Percentiles rank a stretch among this genome's conserved stretches.
Conservation (phyloP, 306 rosid genomes). For the Pyrus betulifolia region DNA sequence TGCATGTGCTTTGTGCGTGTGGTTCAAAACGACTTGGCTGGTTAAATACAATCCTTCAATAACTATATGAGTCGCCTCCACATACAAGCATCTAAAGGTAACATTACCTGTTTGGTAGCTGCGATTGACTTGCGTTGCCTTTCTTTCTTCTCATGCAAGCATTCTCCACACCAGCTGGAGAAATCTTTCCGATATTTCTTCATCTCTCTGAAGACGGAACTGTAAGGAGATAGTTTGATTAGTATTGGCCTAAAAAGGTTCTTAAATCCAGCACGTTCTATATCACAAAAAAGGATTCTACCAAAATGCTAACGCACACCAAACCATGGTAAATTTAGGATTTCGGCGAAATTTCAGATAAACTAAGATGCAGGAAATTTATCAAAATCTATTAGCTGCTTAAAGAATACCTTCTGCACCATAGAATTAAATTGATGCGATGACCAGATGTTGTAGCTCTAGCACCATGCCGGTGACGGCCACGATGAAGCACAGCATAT, state of each 20-base stretch:
- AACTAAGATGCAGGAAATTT: neutral
- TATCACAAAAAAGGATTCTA: neutral
- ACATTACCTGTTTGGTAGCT: slow-evolving; percentile 56
- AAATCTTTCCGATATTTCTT: slow-evolving; percentile 59
- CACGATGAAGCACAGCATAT: slow-evolving; percentile 72
- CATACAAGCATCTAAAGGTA: neutral
- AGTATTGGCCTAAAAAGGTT: neutral
- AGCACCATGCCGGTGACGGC: slow-evolving; percentile 86
- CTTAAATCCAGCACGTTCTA: neutral
- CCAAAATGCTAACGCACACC: neutral
- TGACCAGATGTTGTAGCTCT: slow-evolving; percentile 75
- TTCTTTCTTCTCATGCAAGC: slow-evolving; percentile 66
- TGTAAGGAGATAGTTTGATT: slow-evolving; percentile 19
- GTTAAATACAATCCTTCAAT: neutral
- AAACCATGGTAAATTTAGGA: neutral
- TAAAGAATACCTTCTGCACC: slow-evolving; percentile 81
- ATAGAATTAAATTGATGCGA: slow-evolving; percentile 63
- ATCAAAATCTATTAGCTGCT: neutral
- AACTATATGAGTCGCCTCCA: neutral
- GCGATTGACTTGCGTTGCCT: slow-evolving; percentile 42
- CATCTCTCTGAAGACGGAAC: slow-evolving; percentile 74
- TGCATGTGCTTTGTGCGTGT: neutral
- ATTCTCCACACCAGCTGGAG: slow-evolving; percentile 82
- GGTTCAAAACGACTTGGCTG: neutral
- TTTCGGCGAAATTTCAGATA: neutral